phyloP scores from a whole-genome alignment of 2,329 filamentous ascomycete genomes.

The Teratosphaeria viscida region DNA sequence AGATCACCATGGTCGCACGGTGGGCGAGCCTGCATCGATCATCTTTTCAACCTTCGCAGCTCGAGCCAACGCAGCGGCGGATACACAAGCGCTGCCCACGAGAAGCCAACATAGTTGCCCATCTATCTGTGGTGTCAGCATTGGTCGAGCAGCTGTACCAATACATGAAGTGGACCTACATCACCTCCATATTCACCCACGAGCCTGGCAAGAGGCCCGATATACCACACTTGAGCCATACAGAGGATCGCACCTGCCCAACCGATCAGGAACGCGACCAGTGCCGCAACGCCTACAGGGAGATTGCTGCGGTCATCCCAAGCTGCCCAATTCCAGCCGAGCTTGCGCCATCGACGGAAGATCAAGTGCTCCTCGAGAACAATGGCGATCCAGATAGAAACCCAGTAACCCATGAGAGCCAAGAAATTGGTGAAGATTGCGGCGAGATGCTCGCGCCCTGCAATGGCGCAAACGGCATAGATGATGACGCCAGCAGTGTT shows the following conservation, averaged over 20 bases:
- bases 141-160: background rate
- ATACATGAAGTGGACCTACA: constrained; percentile 28
- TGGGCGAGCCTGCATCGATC: background rate
- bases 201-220: constrained; percentile 49
- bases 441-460: constrained; percentile 49
- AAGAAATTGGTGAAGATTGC: constrained; percentile 60
- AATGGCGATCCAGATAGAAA: constrained; percentile 55
- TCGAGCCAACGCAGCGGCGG: constrained; percentile 44
- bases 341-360: constrained; percentile 41
- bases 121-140: constrained; percentile 27
- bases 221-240: constrained; percentile 62
- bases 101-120: constrained; percentile 51
- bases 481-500: constrained; percentile 52
- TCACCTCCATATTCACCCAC: constrained; percentile 50
- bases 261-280: constrained; percentile 51
- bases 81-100: constrained; percentile 49
- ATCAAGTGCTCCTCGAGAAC: constrained; percentile 52
- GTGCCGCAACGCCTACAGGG: constrained; percentile 52
- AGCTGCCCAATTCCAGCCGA: constrained; percentile 47
- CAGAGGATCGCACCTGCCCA: constrained; percentile 56
- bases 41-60: constrained; percentile 40
- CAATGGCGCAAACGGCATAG: constrained; percentile 54
- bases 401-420: constrained; percentile 61
- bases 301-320: constrained; percentile 52
- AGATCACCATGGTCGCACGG: background rate